Conservation (phyloP, 371 early-diverging fungal species). For the Zopfochytrium polystomum region DNA sequence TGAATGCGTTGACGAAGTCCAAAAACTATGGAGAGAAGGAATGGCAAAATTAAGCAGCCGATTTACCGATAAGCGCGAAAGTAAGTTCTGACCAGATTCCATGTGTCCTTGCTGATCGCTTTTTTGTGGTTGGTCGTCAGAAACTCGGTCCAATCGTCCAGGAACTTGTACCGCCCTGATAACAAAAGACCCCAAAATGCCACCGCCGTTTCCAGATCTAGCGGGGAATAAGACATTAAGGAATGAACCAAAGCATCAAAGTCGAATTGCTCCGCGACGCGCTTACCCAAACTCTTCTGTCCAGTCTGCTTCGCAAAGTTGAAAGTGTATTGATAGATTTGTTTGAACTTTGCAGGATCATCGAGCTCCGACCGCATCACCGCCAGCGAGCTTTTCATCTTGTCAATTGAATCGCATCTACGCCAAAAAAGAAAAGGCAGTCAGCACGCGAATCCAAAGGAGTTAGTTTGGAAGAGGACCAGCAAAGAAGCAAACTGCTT, state of each 20-base stretch:
- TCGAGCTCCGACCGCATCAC: conserved; percentile 52
- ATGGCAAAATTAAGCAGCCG: conserved; percentile 5
- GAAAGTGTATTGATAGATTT: conserved; percentile 78
- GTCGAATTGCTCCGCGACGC: not conserved
- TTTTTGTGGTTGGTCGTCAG: conserved; percentile 69
- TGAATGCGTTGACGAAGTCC: conserved; percentile 68
- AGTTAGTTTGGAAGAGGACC: too few species aligned
- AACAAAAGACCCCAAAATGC: conserved; percentile 74
- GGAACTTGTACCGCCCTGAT: conserved; percentile 51
- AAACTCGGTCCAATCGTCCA: conserved; percentile 73
- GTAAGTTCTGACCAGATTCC: conserved; percentile 62
- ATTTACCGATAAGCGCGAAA: not conserved
- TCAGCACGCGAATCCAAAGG: too few species aligned
- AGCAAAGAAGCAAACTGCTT: conserved; percentile 6
- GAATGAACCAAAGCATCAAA: not conserved
- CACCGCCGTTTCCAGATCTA: conserved; percentile 71
- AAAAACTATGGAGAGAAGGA: conserved; percentile 53
- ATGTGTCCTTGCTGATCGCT: conserved; percentile 80
- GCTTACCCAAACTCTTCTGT: conserved; percentile 74
- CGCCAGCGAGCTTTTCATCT: conserved; percentile 57
- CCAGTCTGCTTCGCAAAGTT: conserved; percentile 63
- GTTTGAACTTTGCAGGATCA: conserved; percentile 58
- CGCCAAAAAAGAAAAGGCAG: conserved; percentile 6
- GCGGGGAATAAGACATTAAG: not conserved
- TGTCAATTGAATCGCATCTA: conserved; percentile 64